Conservation (phyloP, 1,139 yeast genomes). For the Trichomonascaceae sp. region DNA sequence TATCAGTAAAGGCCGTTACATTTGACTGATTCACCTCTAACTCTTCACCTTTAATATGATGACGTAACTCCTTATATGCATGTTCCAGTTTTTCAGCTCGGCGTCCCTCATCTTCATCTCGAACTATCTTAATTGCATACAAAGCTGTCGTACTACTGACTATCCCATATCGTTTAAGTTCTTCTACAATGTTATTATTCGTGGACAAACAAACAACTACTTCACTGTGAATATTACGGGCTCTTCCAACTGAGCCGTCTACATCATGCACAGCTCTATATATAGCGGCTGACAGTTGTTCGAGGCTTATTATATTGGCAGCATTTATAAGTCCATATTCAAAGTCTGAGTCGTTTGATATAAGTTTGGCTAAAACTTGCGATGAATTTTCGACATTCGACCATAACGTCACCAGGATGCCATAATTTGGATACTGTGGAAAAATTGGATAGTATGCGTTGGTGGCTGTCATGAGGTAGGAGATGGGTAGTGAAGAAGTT, state of each 20-base stretch:
- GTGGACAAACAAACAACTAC: constrained; percentile 48
- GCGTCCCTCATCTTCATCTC: neutral
- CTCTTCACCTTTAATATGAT: constrained; percentile 17
- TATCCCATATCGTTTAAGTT: constrained; percentile 43
- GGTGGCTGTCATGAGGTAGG: neutral
- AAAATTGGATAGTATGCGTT: constrained; percentile 16
- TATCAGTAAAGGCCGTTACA: constrained; percentile 30
- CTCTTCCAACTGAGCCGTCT: constrained; percentile 38
- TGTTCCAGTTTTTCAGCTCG: constrained; percentile 6
- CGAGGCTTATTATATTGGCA: constrained; percentile 37
- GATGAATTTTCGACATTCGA: constrained; percentile 40
- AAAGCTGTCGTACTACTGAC: constrained; percentile 34
- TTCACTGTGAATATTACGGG: constrained; percentile 49
- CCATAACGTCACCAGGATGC: constrained; percentile 36
- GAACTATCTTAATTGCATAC: constrained; percentile 35
- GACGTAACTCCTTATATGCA: constrained; percentile 10
- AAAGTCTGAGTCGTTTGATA: constrained; percentile 33
- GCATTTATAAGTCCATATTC: constrained; percentile 49
- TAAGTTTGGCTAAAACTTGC: constrained; percentile 24
- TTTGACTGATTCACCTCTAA: constrained; percentile 27
- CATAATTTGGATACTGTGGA: constrained; percentile 42
- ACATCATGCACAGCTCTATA: constrained; percentile 45
- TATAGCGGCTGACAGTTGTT: constrained; percentile 45
- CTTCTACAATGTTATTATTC: constrained; percentile 45
- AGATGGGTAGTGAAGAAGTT: neutral